Base-by-base conservation (phyloP, 768 basidiomycete species). In the Kwoniella dejecticola region DNA sequence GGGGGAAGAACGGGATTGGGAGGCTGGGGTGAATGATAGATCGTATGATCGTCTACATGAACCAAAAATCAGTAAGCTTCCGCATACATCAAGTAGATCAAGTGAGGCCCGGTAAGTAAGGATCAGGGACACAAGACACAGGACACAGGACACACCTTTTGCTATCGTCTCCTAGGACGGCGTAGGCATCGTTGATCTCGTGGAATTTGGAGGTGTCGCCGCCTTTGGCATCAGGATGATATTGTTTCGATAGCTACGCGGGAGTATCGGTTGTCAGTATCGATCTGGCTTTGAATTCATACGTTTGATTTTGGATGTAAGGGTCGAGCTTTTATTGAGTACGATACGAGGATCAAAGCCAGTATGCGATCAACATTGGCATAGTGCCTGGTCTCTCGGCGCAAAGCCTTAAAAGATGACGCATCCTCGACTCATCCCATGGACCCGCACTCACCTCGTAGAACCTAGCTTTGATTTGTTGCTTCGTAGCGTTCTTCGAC, bases 11-110 rank as follows among this genome's bases (percentile, higher is more conserved):
- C 52, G 49, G 17, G 60, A 45, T 40, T 53, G 19, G 83, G 85
- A 53, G 86, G 94, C 40, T 91, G 94, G 60, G 6, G 36, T 36
- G 3, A 62, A 48, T 38, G 60, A 62, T 2, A 53, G 31, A 33
- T 71, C 69, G 54, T 71, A 71, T 56, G 65, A 63, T 7, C 61
- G 55, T 30, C 67, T 69, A 38, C 8, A 24, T 12, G 38, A 41
- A 26, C n/a, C 21, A 55, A 30, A 19, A 19, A 10, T 4, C 5
- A 52, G 8, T n/a, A 24, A n/a, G n/a, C n/a, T n/a, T n/a, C n/a
- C n/a, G n/a, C n/a, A n/a, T n/a, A n/a, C n/a, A n/a, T n/a, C n/a
- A n/a, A n/a, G n/a, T n/a, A n/a, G n/a, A n/a, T n/a, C n/a, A n/a
- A n/a, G n/a, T n/a, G n/a, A n/a, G n/a, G n/a, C n/a, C n/a, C n/a